These are phyloP conservation scores for Clarireedia hainanense DNA, from an alignment of 2,329 filamentous ascomycete species.

Conservation along the genomic window DNA sequence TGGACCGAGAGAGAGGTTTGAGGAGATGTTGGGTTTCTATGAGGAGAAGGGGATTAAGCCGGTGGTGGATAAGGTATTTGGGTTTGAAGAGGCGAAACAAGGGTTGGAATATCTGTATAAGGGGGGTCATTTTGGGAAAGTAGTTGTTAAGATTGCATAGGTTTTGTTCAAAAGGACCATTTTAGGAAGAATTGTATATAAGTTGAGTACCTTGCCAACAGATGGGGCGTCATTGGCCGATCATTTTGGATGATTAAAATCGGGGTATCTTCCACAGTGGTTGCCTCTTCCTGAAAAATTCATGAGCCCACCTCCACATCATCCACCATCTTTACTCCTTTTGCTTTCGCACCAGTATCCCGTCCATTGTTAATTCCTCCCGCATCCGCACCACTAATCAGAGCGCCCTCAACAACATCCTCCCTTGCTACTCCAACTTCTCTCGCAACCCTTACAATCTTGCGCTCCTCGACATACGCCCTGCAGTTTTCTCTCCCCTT, in stretches of 20 bases:
- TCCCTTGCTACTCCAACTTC: constrained; percentile 24
- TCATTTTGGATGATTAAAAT: no score
- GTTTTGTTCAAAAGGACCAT: neutral
- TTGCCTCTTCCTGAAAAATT: no score
- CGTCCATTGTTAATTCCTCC: neutral
- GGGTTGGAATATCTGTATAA: constrained; percentile 40
- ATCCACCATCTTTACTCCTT: neutral
- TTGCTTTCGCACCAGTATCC: neutral
- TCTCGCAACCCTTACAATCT: constrained; percentile 24
- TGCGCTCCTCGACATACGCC: constrained; percentile 31
- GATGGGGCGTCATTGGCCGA: no score
- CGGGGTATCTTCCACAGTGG: neutral
- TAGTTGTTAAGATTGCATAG: constrained; percentile 24
- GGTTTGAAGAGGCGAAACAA: constrained; percentile 38
- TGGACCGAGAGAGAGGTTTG: constrained; percentile 47
- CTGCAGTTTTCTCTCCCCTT: constrained; percentile 34
- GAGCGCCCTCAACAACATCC: constrained; percentile 16
- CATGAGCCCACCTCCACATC: neutral
- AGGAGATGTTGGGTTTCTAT: constrained; percentile 46
- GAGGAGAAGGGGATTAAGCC: constrained; percentile 37
- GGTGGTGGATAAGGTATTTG: constrained; percentile 41
- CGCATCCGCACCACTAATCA: neutral
- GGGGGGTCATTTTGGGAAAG: constrained; percentile 42
- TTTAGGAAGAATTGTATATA: no score
- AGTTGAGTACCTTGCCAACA: no score